Evolutionary conservation across 2,329 filamentous ascomycete genomes (phyloP).

Genomic region (Chaetomium olivaceum): DNA sequence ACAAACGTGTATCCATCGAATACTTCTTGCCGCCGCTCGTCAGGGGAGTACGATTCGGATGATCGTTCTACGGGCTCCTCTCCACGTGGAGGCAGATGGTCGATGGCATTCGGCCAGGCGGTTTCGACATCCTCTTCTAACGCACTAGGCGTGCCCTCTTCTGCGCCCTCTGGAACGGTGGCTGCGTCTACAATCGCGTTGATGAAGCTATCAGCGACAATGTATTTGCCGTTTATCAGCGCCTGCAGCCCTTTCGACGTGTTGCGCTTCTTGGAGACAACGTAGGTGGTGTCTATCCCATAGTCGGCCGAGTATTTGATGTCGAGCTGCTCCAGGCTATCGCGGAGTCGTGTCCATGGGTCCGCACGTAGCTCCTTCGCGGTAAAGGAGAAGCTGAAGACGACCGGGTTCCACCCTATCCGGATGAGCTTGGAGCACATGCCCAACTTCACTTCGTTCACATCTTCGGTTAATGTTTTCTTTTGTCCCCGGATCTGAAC

Average conservation of each 20-base stretch:
- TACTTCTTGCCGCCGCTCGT: conserved; percentile 64
- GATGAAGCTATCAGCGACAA: conserved; percentile 74
- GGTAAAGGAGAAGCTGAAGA: conserved; percentile 79
- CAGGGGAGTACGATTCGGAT: conserved; percentile 70
- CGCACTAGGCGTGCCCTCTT: conserved; percentile 51
- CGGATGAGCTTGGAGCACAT: conserved; percentile 64
- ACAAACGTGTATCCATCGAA: conserved; percentile 89
- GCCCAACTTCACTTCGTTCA: conserved; percentile 71
- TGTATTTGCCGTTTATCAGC: conserved; percentile 74
- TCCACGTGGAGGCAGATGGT: conserved; percentile 72
- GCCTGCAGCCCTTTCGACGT: conserved; percentile 84
- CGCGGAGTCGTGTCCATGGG: conserved; percentile 61
- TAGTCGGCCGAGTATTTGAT: conserved; percentile 82
- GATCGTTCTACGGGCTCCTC: conserved; percentile 72
- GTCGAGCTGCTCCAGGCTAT: conserved; percentile 77
- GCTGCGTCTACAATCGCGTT: conserved; percentile 68
- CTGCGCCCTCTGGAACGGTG: conserved; percentile 47
- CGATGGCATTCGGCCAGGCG: conserved; percentile 73
- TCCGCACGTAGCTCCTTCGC: conserved; percentile 68
- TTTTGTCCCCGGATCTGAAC: conserved; percentile 65
- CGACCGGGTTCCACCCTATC: conserved; percentile 77
- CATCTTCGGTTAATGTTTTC: conserved; percentile 55
- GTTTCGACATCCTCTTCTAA: conserved; percentile 79
- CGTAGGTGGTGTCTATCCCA: conserved; percentile 75
- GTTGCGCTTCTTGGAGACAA: conserved; percentile 86